A percentile compares a stretch with the other conserved stretches of the same genome.
These are phyloP conservation scores for Pycnococcus provasolii DNA, from an alignment of 139 green algal species.

Conservation along the genomic window DNA sequence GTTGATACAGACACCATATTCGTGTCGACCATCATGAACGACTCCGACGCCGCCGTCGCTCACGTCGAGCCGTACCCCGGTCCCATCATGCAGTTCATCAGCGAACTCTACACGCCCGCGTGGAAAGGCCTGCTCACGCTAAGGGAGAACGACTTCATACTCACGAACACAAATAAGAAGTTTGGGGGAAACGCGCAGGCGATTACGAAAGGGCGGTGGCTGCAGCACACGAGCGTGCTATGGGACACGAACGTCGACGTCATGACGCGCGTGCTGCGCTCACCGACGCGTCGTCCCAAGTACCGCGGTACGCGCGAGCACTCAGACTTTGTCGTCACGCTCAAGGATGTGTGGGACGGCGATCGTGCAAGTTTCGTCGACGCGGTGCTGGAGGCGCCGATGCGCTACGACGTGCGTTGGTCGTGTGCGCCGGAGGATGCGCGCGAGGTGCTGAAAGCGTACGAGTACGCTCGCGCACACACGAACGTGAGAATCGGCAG, in stretches of 20 bases:
- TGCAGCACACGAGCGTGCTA: constrained; percentile 96
- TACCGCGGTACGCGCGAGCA: constrained; percentile 41
- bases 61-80: constrained; percentile 60
- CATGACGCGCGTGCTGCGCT: constrained; percentile 63
- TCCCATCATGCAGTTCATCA: constrained; percentile 84
- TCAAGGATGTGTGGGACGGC: background rate
- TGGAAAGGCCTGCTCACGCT: constrained; percentile 38
- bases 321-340: background rate
- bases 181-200: constrained; percentile 96
- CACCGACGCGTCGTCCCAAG: constrained; percentile 52
- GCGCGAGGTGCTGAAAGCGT: background rate
- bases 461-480: too few species aligned
- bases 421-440: background rate
- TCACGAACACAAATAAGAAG: constrained; percentile 54
- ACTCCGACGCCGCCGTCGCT: constrained; percentile 10
- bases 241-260: constrained; percentile 67
- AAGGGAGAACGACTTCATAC: constrained; percentile 57
- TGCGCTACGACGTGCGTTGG: background rate
- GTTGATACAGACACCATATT: constrained; percentile 78
- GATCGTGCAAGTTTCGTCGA: background rate
- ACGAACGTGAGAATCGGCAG: too few species aligned
- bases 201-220: constrained; percentile 75
- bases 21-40: constrained; percentile 40
- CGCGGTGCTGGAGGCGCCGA: background rate
- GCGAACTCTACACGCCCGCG: constrained; percentile 55